These are phyloP conservation scores for Plasmodium knowlesi DNA, from an alignment of 169 alveolate species.

Conservation along the genomic window DNA sequence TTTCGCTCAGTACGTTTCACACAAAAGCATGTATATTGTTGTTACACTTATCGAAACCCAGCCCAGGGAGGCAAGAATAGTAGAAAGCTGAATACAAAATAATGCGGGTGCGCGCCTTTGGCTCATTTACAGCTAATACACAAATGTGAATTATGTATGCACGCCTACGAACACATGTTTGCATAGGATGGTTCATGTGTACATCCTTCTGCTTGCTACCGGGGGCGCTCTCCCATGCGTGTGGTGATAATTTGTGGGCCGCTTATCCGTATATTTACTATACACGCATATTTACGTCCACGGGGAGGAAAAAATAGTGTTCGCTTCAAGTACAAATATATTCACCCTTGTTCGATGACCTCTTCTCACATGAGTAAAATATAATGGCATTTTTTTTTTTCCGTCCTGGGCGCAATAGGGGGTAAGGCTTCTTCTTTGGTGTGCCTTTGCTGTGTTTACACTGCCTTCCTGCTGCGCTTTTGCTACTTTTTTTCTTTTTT, in stretches of 20 bases:
- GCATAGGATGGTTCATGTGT: neutral
- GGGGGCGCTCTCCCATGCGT: neutral
- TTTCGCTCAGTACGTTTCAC: neutral
- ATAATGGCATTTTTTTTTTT: neutral
- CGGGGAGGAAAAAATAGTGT: neutral
- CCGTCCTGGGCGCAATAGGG: neutral
- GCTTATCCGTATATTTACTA: neutral
- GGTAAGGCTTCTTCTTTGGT: neutral
- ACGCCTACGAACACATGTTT: slow-evolving; percentile 6
- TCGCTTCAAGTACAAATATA: neutral
- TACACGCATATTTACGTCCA: neutral
- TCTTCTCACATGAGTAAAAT: neutral
- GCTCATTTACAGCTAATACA: slow-evolving; percentile 4
- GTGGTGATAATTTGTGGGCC: neutral
- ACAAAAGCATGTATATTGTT: neutral
- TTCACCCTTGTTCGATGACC: neutral
- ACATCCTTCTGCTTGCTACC: neutral
- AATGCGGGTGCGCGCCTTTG: neutral
- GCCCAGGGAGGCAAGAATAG: neutral
- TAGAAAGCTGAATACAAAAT: neutral
- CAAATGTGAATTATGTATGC: slow-evolving; percentile 4
- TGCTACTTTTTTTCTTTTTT: neutral
- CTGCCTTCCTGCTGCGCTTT: neutral
- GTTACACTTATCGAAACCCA: neutral
- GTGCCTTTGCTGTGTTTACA: neutral